A percentile compares a stretch with the other conserved stretches of the same genome.
These are phyloP conservation scores for Colletotrichum costaricense DNA, from an alignment of 2,329 filamentous ascomycete species.

Conservation along the genomic window DNA sequence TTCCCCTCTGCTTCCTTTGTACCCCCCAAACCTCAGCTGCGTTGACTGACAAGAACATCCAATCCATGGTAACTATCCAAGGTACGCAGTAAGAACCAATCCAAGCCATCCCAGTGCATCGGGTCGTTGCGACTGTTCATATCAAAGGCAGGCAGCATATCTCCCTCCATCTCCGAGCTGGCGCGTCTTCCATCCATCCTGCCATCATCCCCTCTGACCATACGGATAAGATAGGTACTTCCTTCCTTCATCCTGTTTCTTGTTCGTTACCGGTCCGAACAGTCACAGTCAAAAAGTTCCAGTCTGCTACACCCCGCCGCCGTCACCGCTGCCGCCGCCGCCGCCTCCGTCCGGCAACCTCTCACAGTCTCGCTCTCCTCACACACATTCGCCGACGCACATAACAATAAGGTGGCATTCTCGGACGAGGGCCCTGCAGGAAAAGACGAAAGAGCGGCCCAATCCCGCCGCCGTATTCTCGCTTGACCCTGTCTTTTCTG, in stretches of 20 bases:
- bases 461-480: conserved; percentile 25
- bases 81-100: neutral
- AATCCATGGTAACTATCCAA: too few relatives aligned
- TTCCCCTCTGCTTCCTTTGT: neutral
- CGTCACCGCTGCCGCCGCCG: too few relatives aligned
- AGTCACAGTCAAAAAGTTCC: neutral
- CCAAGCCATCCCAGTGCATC: conserved; percentile 15
- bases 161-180: conserved; percentile 2
- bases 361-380: neutral
- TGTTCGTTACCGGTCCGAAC: neutral
- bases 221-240: neutral
- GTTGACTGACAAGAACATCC: neutral
- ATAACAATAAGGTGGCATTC: neutral
- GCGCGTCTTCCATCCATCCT: neutral
- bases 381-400: neutral
- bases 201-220: neutral
- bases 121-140: neutral
- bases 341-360: neutral
- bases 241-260: neutral
- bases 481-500: conserved; percentile 30
- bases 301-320: neutral
- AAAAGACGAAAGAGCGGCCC: conserved; percentile 12
- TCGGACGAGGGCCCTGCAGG: conserved; percentile 28
- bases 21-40: conserved; percentile 5
- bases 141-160: neutral